These are phyloP conservation scores for Phialemoniopsis sp. DNA, from an alignment of 2,329 filamentous ascomycete genomes.

Conservation along the genomic window DNA sequence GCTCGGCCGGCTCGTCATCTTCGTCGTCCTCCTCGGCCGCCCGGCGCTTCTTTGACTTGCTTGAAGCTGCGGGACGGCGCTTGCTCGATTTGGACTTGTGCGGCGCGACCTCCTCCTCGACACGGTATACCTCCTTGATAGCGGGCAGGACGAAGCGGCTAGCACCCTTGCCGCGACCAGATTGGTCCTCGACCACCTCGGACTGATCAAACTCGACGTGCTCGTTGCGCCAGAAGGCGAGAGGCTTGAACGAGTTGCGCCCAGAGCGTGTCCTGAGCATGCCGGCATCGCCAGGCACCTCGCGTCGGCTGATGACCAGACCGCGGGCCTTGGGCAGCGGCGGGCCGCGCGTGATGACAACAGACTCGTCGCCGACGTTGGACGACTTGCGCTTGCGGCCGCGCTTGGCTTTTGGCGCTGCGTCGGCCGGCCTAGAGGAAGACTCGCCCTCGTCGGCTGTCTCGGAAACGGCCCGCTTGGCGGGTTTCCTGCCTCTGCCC, in stretches of 20 bases:
- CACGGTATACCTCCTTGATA: slow-evolving; percentile 74
- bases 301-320: slow-evolving; percentile 46
- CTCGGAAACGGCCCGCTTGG: slow-evolving; percentile 3
- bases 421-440: slow-evolving; percentile 12
- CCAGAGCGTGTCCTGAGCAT: slow-evolving; percentile 68
- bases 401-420: slow-evolving; percentile 12
- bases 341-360: slow-evolving; percentile 46
- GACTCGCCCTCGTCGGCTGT: slow-evolving; percentile 2
- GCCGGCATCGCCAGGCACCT: slow-evolving; percentile 30
- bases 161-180: slow-evolving; percentile 30
- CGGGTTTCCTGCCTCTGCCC: slow-evolving; percentile 5
- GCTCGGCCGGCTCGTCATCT: slow-evolving; percentile 51
- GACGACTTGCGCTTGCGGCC: slow-evolving; percentile 32
- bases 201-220: slow-evolving; percentile 65
- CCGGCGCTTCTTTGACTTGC: slow-evolving; percentile 3
- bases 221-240: slow-evolving; percentile 87
- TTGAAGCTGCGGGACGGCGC: slow-evolving; percentile 6
- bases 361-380: slow-evolving; percentile 39
- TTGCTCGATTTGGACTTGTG: slow-evolving; percentile 20
- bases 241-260: slow-evolving; percentile 70
- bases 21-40: slow-evolving; percentile 29
- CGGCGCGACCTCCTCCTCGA: slow-evolving; percentile 54
- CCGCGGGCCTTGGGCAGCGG: slow-evolving; percentile 52
- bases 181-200: slow-evolving; percentile 42
- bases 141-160: slow-evolving; percentile 58